Percentiles rank a stretch among this genome's conserved stretches.
phyloP scores from a whole-genome alignment of 805 yeast species.

The Teunomyces gatunensis region DNA sequence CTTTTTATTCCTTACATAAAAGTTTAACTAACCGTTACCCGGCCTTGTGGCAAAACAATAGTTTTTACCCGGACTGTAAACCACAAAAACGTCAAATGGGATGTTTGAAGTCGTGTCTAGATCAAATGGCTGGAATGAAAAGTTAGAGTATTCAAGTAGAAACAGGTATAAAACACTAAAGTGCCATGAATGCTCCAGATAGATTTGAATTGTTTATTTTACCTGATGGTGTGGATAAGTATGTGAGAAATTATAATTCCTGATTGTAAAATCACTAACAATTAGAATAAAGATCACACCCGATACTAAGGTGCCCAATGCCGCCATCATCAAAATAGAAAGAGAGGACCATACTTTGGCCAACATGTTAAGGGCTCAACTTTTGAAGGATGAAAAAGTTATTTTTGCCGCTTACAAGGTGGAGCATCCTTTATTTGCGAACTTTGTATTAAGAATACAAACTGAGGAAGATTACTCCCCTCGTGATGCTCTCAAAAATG shows the following conservation, averaged over 20 bases:
- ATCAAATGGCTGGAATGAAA: background rate
- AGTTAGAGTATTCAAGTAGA: background rate
- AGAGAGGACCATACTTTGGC: slow-evolving; percentile 98
- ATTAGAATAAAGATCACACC: slow-evolving; percentile 77
- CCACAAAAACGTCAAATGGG: too few relatives aligned
- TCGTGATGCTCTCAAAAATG: slow-evolving; percentile 82
- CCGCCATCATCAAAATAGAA: slow-evolving; percentile 88
- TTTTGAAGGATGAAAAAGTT: slow-evolving; percentile 84
- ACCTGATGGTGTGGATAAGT: slow-evolving; percentile 97
- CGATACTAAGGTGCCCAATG: slow-evolving; percentile 92
- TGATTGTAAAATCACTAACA: slow-evolving; percentile 1
- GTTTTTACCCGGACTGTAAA: background rate
- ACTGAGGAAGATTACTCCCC: slow-evolving; percentile 96
- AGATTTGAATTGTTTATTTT: slow-evolving; percentile 93
- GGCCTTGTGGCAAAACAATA: background rate
- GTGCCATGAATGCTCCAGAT: slow-evolving; percentile 94
- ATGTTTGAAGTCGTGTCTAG: background rate
- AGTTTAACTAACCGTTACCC: background rate
- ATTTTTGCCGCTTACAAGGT: slow-evolving; percentile 96
- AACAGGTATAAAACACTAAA: background rate
- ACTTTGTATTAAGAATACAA: slow-evolving; percentile 89
- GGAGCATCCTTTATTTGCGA: slow-evolving; percentile 96
- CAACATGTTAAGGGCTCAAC: slow-evolving; percentile 81
- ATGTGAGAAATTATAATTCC: slow-evolving; percentile 28
- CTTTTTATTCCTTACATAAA: background rate